phyloP scores from a whole-genome alignment of 805 yeast genomes.

The Sugiyamaella mastotermitis region DNA sequence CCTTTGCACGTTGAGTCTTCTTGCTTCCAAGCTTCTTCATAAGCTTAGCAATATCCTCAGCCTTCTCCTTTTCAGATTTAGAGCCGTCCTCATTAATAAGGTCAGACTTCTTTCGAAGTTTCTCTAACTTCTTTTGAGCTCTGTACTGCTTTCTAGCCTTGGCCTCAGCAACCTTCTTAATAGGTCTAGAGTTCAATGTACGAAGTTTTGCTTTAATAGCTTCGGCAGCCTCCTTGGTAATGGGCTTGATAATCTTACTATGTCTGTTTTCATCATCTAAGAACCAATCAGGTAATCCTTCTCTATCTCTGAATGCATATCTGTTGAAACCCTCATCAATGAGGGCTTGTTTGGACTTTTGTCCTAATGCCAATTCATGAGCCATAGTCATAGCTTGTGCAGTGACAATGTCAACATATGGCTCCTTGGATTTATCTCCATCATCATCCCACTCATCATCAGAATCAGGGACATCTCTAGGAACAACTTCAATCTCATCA shows the following conservation, averaged over 20 bases:
- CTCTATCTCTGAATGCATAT: slow-evolving; percentile 85
- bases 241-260: slow-evolving; percentile 78
- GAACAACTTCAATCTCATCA: slow-evolving; percentile 30
- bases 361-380: slow-evolving; percentile 89
- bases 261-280: slow-evolving; percentile 85
- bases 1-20: slow-evolving; percentile 70
- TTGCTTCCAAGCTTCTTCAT: slow-evolving; percentile 74
- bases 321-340: slow-evolving; percentile 91
- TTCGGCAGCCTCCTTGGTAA: slow-evolving; percentile 87
- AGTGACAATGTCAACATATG: slow-evolving; percentile 75
- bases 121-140: slow-evolving; percentile 79
- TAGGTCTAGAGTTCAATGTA: slow-evolving; percentile 93
- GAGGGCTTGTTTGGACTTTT: slow-evolving; percentile 74
- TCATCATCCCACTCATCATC: slow-evolving; percentile 30
- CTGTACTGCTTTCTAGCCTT: slow-evolving; percentile 94
- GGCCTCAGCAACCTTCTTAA: slow-evolving; percentile 97
- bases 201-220: slow-evolving; percentile 70
- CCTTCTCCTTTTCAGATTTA: slow-evolving; percentile 88
- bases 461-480: slow-evolving; percentile 28
- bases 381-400: slow-evolving; percentile 98
- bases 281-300: slow-evolving; percentile 96
- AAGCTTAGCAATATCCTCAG: slow-evolving; percentile 83
- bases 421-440: slow-evolving; percentile 23
- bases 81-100: slow-evolving; percentile 79
- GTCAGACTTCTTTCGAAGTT: slow-evolving; percentile 88